Conservation (phyloP, 2,329 filamentous ascomycete species). For the Colletotrichum sp. region DNA sequence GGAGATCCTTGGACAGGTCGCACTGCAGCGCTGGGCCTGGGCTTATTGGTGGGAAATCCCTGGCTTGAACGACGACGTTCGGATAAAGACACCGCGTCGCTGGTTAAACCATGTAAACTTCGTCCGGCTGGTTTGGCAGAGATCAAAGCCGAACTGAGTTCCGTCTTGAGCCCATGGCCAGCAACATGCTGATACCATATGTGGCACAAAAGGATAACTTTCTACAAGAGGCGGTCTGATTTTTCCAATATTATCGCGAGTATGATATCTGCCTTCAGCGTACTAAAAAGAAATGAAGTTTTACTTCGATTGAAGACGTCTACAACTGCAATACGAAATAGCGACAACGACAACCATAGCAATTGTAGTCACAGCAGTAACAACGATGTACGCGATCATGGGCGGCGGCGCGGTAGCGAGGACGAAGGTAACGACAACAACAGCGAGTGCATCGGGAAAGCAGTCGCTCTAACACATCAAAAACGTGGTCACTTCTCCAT, state of each 20-base stretch:
- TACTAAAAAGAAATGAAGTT: fast-evolving
- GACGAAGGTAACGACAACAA: background rate
- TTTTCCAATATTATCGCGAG: too few species aligned
- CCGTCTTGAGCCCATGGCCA: fast-evolving
- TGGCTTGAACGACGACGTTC: background rate
- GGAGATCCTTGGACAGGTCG: constrained; percentile 1
- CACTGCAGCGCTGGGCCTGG: constrained; percentile 7
- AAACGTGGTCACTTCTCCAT: background rate
- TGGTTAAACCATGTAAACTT: background rate
- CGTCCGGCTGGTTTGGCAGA: background rate
- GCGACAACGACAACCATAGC: background rate
- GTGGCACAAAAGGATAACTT: background rate
- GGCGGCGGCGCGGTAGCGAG: background rate
- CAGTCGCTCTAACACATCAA: background rate
- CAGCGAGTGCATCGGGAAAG: background rate
- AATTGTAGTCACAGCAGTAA: background rate
- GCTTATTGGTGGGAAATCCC: constrained; percentile 14
- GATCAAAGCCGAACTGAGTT: background rate
- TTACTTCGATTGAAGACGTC: background rate
- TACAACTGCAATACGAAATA: background rate
- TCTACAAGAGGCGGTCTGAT: fast-evolving
- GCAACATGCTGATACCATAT: background rate
- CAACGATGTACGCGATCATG: background rate
- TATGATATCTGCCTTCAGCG: background rate
- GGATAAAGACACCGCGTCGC: constrained; percentile 8